Evolutionary conservation across 495 filamentous ascomycete genomes (phyloP).

Genomic region (Alectoria sarmentosa): DNA sequence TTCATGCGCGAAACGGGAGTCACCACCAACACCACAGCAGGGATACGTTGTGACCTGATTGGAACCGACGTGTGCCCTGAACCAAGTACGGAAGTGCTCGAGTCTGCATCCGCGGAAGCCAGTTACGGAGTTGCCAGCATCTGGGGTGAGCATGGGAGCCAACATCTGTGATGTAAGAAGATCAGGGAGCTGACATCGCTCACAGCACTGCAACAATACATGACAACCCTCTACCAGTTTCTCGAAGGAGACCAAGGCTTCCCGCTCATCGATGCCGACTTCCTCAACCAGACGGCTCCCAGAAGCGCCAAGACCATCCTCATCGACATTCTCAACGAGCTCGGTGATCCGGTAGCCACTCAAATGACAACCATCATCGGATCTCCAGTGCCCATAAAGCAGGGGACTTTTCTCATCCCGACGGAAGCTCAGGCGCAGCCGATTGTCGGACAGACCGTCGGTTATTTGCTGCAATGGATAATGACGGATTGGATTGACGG

Average conservation of each 20-base stretch:
- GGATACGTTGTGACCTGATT: neutral
- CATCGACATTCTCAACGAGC: neutral
- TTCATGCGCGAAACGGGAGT: neutral
- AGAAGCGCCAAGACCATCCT: slow-evolving; percentile 1
- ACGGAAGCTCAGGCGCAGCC: neutral
- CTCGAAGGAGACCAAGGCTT: neutral
- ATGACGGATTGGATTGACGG: neutral
- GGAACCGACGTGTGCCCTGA: neutral
- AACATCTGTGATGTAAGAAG: neutral
- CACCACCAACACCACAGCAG: neutral
- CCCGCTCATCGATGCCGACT: neutral
- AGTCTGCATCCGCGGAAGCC: neutral
- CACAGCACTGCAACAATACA: neutral
- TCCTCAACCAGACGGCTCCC: neutral
- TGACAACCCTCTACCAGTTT: neutral
- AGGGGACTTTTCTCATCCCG: neutral
- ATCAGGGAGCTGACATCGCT: neutral
- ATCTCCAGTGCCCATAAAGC: neutral
- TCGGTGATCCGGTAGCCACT: neutral
- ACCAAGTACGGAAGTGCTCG: neutral
- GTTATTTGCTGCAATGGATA: neutral
- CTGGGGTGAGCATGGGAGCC: neutral
- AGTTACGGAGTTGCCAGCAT: neutral
- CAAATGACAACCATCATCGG: neutral
- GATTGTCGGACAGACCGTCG: neutral